Evolutionary conservation across 2,329 filamentous ascomycete species (phyloP).

Genomic region (Monilinia fructicola): DNA sequence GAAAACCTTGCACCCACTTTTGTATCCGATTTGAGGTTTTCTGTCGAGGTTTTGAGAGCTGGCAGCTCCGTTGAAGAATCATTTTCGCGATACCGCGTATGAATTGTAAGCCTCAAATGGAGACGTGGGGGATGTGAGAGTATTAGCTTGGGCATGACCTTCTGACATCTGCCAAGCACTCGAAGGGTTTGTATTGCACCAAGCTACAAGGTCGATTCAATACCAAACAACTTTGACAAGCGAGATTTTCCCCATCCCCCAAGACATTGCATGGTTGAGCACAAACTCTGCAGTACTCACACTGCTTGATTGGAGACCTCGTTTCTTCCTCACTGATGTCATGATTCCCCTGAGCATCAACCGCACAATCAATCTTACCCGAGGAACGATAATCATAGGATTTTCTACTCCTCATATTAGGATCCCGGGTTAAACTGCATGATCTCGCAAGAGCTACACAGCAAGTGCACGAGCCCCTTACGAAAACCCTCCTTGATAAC

Average conservation of each 20-base stretch:
- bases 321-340: conserved; percentile 4
- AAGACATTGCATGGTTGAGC: conserved; percentile 31
- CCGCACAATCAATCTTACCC: conserved; percentile 1
- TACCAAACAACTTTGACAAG: conserved; percentile 32
- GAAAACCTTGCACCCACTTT: conserved; percentile 78
- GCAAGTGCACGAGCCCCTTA: conserved; percentile 61
- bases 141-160: not conserved
- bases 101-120: conserved; percentile 26
- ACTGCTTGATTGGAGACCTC: conserved; percentile 22
- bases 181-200: conserved; percentile 12
- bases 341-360: conserved; percentile 4
- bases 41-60: conserved; percentile 50
- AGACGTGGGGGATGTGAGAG: conserved; percentile 20
- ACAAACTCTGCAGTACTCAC: conserved; percentile 31
- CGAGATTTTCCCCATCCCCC: conserved; percentile 23
- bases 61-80: conserved; percentile 30
- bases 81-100: conserved; percentile 24
- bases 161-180: conserved; percentile 24
- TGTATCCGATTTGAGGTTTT: conserved; percentile 61
- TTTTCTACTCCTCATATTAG: conserved; percentile 3
- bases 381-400: conserved; percentile 17
- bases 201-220: conserved; percentile 31
- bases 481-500: conserved; percentile 58
- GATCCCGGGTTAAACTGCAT: conserved; percentile 54
- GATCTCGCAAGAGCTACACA: conserved; percentile 59